phyloP scores from a whole-genome alignment of 352 stramenopile genomes.

The Plasmopara viticola region DNA sequence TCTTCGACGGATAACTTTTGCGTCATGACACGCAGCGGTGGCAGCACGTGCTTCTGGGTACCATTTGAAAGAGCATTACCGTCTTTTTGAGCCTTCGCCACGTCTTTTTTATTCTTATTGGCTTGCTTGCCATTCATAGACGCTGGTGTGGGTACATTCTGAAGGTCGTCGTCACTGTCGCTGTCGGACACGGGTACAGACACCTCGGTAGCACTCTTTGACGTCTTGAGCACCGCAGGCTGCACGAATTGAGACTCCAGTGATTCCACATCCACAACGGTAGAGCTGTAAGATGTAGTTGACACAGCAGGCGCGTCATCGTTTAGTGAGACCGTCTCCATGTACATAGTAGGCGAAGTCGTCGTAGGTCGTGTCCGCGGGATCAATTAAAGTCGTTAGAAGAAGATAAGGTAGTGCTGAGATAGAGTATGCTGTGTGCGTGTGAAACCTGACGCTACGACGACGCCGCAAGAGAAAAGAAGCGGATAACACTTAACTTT shows the following conservation, averaged over 20 bases:
- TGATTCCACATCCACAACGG: constrained; percentile 35
- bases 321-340: constrained; percentile 75
- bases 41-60: constrained; percentile 28
- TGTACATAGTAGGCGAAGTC: constrained; percentile 28
- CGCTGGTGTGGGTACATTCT: neutral
- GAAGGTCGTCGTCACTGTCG: constrained; percentile 21
- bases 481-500: constrained; percentile 1
- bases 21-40: constrained; percentile 35
- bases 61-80: constrained; percentile 5
- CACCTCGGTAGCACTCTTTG: constrained; percentile 17
- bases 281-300: constrained; percentile 7
- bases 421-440: neutral
- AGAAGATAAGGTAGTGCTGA: neutral
- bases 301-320: constrained; percentile 33
- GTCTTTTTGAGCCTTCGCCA: constrained; percentile 12
- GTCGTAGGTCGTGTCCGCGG: constrained; percentile 20
- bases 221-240: constrained; percentile 24
- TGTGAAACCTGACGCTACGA: neutral
- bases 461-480: neutral
- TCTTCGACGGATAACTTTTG: constrained; percentile 36
- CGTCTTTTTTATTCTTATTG: constrained; percentile 7
- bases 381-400: constrained; percentile 1
- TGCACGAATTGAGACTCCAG: constrained; percentile 43
- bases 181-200: constrained; percentile 13
- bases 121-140: neutral